Base-by-base conservation (phyloP, 148 eudicot genomes). In the Drosera capensis region DNA sequence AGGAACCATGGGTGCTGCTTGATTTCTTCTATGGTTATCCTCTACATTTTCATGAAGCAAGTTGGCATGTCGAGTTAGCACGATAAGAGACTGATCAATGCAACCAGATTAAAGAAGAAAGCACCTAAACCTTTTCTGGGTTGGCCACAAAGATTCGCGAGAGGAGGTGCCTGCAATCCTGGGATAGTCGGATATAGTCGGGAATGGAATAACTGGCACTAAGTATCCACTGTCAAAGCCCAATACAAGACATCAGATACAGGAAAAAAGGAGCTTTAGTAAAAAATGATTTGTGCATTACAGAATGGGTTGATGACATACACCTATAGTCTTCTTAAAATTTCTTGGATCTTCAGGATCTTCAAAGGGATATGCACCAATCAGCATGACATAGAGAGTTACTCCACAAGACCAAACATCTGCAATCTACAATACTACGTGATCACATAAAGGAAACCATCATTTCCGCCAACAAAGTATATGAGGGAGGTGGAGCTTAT, bases 361-460 rank as follows among this genome's bases (percentile, higher is more conserved):
- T 73, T 82, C 94, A 56, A 82, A 82, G 12, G 94, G 94, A 63
- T 82, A 82, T 8, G 80, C 82, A 29, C 94, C 94, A 49, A 82
- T 85, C 20, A 82, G 57, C 94, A 78, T 82, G 11, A 82, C 93
- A 60, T 82, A 82, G 14, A 82, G 58, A 25, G 94, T 82, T 25
- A 82, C 94, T 68, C 86, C 94, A 75, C 94, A 78, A 22, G 94
- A 82, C 94, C 94, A 82, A 60, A 82, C 94, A 75, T 82, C 94
- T 65, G 94, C 94, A 62, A 70, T 75, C 94, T 79, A 41, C 37
- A 28, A 4, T n/a, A n/a, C n/a, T n/a, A n/a, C n/a, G n/a, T n/a
- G n/a, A n/a, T n/a, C 6, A n/a, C 26, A 26, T 19, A n/a, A 16
- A 37, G 9, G 14, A 26, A 21, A 52, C 25, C 16, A 7, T 8